Evolutionary conservation across 164 flowering plant genomes (phyloP), one percentile per base, ranked within the genome.

Genomic region (Berberis thunbergii): DNA sequence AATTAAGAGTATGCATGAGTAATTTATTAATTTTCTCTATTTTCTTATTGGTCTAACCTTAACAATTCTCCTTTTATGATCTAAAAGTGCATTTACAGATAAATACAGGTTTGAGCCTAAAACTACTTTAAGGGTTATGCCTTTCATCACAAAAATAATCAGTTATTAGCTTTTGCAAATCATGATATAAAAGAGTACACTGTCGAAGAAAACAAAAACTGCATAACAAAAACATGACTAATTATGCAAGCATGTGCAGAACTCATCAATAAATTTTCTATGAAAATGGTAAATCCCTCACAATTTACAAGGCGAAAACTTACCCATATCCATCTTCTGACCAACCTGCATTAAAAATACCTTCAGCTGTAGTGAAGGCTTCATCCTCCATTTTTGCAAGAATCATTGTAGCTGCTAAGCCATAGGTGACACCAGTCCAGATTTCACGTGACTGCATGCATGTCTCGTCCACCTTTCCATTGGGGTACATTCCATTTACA

Each of bases 401-500:
- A 59, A 91, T 85, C 97, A 88, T 88, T 1, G 81, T 88, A 39
- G 97, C 87, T 12, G 97, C 91, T 41, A 81, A 86, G 26, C 75
- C 89, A 66, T 91, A 91, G 42, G 96, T 91, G 50, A 91, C 97
- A 63, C 97, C 96, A 7, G 94, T 77, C 97, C 97, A 91, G 61
- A 91, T 85, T 76, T 91, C 97, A 62, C 96, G 93, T 38, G 96
- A 91, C 70, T 91, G 97, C 97, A 91, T 91, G 73, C 97, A 91
- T 3, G 91, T 67, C 57, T 86, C 94, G 73, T 91, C 96, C 58
- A 91, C 90, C 76, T 75, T 85, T 46, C 97, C 97, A 75, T 76
- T 81, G 5, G 91, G 94, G 72, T 83, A 79, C 96, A 91, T 91
- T 26, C 97, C 97, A 77, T 91, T 91, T 8, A 88, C 96, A 49